Evolutionary conservation across 2,329 filamentous ascomycete species (phyloP).

Genomic region (Emergomyces africanus): DNA sequence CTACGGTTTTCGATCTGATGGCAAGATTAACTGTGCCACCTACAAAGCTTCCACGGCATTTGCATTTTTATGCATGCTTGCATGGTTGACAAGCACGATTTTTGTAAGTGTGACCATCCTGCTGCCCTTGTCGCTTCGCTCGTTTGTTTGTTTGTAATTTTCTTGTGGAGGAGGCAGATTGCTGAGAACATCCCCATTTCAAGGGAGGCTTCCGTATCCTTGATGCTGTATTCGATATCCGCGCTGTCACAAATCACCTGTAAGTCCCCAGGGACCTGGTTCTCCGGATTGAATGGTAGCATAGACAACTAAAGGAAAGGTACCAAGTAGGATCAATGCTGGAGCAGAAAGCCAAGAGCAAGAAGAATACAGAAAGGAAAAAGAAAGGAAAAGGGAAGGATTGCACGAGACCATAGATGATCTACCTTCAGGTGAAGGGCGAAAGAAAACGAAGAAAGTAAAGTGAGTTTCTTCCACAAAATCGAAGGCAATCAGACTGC

Average conservation of each 20-base stretch:
- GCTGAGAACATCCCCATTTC: background rate
- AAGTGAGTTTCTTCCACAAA: background rate
- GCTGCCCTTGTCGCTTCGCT: too few species aligned
- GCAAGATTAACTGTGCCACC: background rate
- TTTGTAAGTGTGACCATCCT: background rate
- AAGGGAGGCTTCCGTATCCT: background rate
- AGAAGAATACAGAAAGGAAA: background rate
- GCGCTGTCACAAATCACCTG: background rate
- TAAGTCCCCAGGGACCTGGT: background rate
- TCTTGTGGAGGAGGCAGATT: background rate
- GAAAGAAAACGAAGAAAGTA: background rate
- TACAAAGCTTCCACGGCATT: constrained; percentile 2
- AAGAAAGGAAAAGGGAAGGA: background rate
- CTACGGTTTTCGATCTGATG: background rate
- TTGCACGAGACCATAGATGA: background rate
- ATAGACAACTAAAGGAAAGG: background rate
- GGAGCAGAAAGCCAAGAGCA: background rate
- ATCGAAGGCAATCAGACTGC: background rate
- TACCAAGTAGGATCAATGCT: background rate
- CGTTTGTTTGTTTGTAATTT: background rate
- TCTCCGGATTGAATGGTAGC: background rate
- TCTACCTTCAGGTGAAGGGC: background rate
- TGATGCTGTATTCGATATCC: background rate
- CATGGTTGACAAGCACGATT: constrained; percentile 1
- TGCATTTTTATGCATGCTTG: background rate